phyloP scores from a whole-genome alignment of 805 yeast genomes.

The Lipomyces spencermartinsiae region DNA sequence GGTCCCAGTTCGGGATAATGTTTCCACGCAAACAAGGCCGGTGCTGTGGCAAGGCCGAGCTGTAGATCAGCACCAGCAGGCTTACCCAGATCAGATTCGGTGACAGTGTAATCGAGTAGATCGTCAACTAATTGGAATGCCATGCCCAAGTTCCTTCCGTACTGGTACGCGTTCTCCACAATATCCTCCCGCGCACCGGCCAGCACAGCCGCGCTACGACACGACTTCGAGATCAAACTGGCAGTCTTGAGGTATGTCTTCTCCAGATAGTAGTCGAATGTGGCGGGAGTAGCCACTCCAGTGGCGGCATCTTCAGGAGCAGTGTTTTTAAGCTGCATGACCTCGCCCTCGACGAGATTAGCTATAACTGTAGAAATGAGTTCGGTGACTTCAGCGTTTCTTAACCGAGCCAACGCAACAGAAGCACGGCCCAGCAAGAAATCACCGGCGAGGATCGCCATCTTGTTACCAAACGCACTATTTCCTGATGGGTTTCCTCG shows the following conservation, averaged over 20 bases:
- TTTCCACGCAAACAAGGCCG: constrained; percentile 93
- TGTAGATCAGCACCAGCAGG: constrained; percentile 96
- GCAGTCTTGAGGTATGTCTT: constrained; percentile 97
- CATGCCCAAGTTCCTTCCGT: constrained; percentile 90
- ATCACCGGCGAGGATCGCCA: constrained; percentile 98
- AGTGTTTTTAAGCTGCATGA: constrained; percentile 96
- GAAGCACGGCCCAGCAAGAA: constrained; percentile 95
- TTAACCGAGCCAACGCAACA: constrained; percentile 87
- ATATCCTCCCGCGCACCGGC: constrained; percentile 79
- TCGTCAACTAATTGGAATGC: constrained; percentile 98
- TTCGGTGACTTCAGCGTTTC: constrained; percentile 98
- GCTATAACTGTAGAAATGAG: constrained; percentile 95
- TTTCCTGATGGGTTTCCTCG: constrained; percentile 92
- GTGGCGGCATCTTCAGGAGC: constrained; percentile 58
- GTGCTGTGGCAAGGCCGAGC: constrained; percentile 96
- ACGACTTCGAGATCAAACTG: constrained; percentile 88
- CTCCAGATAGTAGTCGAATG: constrained; percentile 93
- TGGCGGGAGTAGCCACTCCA: constrained; percentile 62
- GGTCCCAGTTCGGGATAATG: constrained; percentile 83
- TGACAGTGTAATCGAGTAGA: constrained; percentile 91
- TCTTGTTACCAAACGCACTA: constrained; percentile 91
- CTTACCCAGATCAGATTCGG: constrained; percentile 84
- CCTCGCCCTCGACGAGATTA: constrained; percentile 96
- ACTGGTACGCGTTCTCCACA: constrained; percentile 87
- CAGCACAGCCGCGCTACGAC: constrained; percentile 90